phyloP scores from a whole-genome alignment of 139 green algal genomes.

The Ostreobium quekettii region DNA sequence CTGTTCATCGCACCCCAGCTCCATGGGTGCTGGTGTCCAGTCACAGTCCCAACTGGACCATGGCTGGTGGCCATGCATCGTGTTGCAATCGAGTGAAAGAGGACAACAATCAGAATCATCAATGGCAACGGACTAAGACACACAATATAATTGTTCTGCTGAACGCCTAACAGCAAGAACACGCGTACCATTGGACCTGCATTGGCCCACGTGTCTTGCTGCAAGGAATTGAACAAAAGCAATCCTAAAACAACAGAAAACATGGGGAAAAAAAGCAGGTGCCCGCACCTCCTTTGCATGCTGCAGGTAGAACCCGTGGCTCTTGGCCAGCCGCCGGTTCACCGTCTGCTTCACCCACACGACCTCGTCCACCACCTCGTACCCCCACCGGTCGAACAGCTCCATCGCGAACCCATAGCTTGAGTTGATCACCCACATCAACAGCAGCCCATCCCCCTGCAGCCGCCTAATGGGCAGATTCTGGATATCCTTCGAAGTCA shows the following conservation, averaged over 20 bases:
- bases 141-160: too few species aligned
- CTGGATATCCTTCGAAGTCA: conserved; percentile 64
- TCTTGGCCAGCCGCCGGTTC: conserved; percentile 82
- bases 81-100: too few species aligned
- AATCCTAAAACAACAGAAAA: not conserved
- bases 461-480: conserved; percentile 67
- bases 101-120: too few species aligned
- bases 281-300: conserved; percentile 84
- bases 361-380: conserved; percentile 88
- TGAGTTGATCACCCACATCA: conserved; percentile 95
- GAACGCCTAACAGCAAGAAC: too few species aligned
- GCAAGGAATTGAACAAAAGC: too few species aligned
- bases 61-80: too few species aligned
- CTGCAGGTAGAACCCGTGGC: conserved; percentile 92
- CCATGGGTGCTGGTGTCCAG: too few species aligned
- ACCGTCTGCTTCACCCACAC: conserved; percentile 95
- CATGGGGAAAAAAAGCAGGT: not conserved
- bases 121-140: too few species aligned
- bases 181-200: too few species aligned
- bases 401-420: conserved; percentile 86
- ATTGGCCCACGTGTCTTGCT: too few species aligned
- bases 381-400: conserved; percentile 85
- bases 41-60: too few species aligned
- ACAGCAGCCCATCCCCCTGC: conserved; percentile 68
- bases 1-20: too few species aligned